Base-by-base conservation (phyloP, 1,139 yeast genomes). In the Geotrichum phurueaensis region DNA sequence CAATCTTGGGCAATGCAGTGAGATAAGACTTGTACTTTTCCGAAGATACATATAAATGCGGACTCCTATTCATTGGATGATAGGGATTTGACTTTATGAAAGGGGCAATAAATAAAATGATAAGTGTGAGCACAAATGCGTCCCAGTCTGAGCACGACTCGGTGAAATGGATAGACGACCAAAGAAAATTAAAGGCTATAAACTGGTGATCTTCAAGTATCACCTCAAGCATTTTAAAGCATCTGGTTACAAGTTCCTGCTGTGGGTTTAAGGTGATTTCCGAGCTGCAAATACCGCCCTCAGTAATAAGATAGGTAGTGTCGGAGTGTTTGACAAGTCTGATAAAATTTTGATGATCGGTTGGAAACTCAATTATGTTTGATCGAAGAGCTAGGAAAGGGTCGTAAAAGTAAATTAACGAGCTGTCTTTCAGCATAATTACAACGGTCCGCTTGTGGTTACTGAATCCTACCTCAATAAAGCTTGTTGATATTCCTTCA, bases 351-450 rank as follows among this genome's bases (percentile, higher is more conserved):
- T 63, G 62, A 56, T 63, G 54, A 3, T 60, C 45, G 0, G 50
- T 12, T 20, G 65, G 61, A 18, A 64, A 64, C 13, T 57, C 64
- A 13, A 65, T 65, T 1, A 67, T 57, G 29, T 73, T 23, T 9
- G 94, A 82, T 3, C 72, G 71, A 1, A 87, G 69, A 36, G 83
- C 82, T 12, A 85, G 73, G 65, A 88, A 86, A 1, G 96, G 96
- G 65, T 89, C 85, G 51, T 82, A 79, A 4, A 89, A 68, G 18
- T 75, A 75, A 23, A 86, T 58, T 2, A 53, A 55, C 3, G 58
- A 33, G 22, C 55, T 45, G 10, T 53, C 20, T 22, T 53, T 52
- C n/a, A 59, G 43, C 1, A 55, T 51, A 22, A 55, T 15, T 9
- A 53, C 51, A 20, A 56, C 51, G 5, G 51, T 50, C 23, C 61